These are phyloP conservation scores for Parastagonospora avenae DNA, from an alignment of 2,329 filamentous ascomycete genomes.

Conservation along the genomic window DNA sequence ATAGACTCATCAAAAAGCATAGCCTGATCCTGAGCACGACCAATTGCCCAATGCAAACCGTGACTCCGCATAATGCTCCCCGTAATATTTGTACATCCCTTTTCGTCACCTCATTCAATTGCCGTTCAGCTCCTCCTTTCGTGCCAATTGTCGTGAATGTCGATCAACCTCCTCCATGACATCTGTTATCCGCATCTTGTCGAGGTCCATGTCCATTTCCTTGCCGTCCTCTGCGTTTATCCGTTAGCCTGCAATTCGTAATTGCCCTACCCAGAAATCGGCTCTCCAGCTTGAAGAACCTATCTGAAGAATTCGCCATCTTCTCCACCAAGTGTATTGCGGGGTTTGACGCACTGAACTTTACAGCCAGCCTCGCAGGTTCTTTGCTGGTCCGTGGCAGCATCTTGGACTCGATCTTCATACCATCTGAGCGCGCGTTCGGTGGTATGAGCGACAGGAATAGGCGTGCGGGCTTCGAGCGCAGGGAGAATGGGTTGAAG, in stretches of 20 bases:
- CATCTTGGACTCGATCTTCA: constrained; percentile 78
- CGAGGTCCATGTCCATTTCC: constrained; percentile 80
- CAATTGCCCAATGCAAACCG: constrained; percentile 13
- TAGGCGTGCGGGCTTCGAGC: constrained; percentile 80
- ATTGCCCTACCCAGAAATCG: background rate
- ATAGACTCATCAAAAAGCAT: constrained; percentile 25
- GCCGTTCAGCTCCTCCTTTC: constrained; percentile 76
- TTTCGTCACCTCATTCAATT: constrained; percentile 27
- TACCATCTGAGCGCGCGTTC: constrained; percentile 71
- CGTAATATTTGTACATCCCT: constrained; percentile 17
- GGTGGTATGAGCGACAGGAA: constrained; percentile 87
- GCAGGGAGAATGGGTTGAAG: constrained; percentile 89
- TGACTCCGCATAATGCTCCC: constrained; percentile 36
- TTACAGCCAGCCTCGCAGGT: constrained; percentile 72
- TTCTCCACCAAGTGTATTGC: too few species aligned
- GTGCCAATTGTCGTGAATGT: constrained; percentile 80
- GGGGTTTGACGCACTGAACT: constrained; percentile 72
- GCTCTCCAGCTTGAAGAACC: too few species aligned
- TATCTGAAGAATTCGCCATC: too few species aligned
- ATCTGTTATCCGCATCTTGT: constrained; percentile 82
- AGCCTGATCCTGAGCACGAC: constrained; percentile 6
- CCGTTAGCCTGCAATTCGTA: constrained; percentile 18
- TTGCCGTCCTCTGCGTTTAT: constrained; percentile 79
- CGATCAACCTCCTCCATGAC: constrained; percentile 88
- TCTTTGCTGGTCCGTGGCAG: constrained; percentile 73